Conservation (phyloP, 2,329 filamentous ascomycete species). For the Magnaporthiopsis rhizophila region DNA sequence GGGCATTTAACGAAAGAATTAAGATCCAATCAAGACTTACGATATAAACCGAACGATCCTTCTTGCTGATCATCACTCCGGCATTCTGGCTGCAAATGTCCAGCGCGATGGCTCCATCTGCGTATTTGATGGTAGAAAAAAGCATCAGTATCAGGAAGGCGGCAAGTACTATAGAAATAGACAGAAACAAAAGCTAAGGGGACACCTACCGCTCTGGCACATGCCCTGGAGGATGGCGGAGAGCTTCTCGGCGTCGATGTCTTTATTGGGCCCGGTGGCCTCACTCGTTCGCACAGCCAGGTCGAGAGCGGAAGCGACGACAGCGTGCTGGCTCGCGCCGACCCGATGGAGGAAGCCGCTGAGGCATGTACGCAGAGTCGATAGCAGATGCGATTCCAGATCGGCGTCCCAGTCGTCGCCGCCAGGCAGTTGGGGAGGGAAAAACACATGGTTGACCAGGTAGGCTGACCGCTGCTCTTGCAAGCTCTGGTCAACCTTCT, state of each 20-base stretch:
- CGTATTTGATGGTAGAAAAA: neutral
- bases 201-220: neutral
- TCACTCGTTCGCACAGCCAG: neutral
- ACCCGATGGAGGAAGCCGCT: neutral
- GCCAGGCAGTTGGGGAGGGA: constrained; percentile 1
- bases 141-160: neutral
- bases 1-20: too few species aligned
- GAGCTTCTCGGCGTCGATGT: neutral
- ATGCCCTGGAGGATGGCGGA: neutral
- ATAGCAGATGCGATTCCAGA: neutral
- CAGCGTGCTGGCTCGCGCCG: neutral
- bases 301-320: neutral
- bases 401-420: neutral
- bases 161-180: neutral
- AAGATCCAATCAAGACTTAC: neutral
- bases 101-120: neutral
- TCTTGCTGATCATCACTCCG: neutral
- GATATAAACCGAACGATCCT: neutral
- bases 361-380: neutral
- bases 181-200: neutral
- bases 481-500: neutral
- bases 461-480: neutral
- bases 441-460: neutral
- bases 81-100: neutral
- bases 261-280: neutral